Conservation (phyloP, 371 early-diverging fungal species). For the Chytridium lagenaria region DNA sequence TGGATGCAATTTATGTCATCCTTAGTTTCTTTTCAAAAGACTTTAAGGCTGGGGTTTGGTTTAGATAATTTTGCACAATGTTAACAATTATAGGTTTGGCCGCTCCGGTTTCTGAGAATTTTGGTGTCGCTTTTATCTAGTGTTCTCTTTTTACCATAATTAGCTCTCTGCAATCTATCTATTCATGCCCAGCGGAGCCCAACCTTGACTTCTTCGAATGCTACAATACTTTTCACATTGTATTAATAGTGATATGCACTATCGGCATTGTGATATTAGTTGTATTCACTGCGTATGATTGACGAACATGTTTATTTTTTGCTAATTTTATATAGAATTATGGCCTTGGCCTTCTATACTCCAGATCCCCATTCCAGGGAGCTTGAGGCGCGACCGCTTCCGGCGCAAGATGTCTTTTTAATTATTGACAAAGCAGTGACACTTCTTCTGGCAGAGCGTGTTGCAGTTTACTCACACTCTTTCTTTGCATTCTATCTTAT, state of each 20-base stretch:
- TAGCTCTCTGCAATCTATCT: constrained; percentile 8
- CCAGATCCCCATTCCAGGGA: not conserved
- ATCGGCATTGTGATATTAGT: not conserved
- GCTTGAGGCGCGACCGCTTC: not conserved
- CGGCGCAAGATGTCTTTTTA: constrained; percentile 2
- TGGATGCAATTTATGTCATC: not conserved
- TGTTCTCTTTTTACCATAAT: not conserved
- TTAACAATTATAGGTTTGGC: not conserved
- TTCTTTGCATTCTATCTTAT: not conserved
- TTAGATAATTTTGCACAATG: not conserved
- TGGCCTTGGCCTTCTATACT: not conserved
- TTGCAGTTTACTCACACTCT: not conserved
- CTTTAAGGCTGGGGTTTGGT: constrained; percentile 8
- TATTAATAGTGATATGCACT: not conserved
- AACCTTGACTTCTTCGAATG: not conserved
- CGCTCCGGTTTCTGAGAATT: not conserved
- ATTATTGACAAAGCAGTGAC: not conserved
- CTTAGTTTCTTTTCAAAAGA: constrained; percentile 5
- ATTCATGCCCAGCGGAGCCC: not conserved
- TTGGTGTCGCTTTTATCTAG: not conserved
- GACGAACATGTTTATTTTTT: not conserved
- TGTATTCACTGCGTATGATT: constrained; percentile 3
- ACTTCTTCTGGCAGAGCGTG: not conserved
- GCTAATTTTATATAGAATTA: not conserved
- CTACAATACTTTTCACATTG: not conserved